phyloP scores from a whole-genome alignment of 805 yeast species.

The Pichia phayaonensis region DNA sequence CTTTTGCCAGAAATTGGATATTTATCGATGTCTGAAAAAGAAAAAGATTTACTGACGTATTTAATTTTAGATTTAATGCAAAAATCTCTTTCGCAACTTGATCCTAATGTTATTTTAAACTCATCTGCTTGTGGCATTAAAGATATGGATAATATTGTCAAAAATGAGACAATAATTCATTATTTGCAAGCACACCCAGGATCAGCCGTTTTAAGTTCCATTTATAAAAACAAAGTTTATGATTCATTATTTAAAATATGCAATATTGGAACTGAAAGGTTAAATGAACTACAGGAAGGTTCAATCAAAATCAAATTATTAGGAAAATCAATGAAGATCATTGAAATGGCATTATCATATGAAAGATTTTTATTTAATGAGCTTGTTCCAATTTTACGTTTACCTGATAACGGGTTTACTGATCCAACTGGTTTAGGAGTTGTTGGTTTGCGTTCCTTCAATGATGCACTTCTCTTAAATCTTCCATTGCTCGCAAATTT shows the following conservation, averaged over 20 bases:
- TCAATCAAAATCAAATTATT: slow-evolving; percentile 33
- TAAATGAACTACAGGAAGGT: slow-evolving; percentile 32
- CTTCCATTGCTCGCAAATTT: slow-evolving; percentile 67
- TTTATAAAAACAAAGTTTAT: slow-evolving; percentile 55
- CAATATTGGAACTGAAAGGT: slow-evolving; percentile 50
- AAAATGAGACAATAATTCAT: slow-evolving; percentile 31
- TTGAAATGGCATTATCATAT: slow-evolving; percentile 38
- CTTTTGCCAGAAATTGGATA: slow-evolving; percentile 50
- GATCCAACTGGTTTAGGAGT: slow-evolving; percentile 30
- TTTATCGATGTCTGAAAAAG: slow-evolving; percentile 27
- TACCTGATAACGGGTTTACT: slow-evolving; percentile 32
- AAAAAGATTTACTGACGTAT: slow-evolving; percentile 41
- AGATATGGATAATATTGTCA: slow-evolving; percentile 42
- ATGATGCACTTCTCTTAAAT: slow-evolving; percentile 63
- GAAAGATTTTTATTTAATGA: slow-evolving; percentile 57
- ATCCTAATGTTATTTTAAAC: slow-evolving; percentile 43
- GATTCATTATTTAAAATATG: slow-evolving; percentile 48
- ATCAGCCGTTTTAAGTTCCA: slow-evolving; percentile 49
- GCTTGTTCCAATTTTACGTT: slow-evolving; percentile 42
- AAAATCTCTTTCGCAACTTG: slow-evolving; percentile 42
- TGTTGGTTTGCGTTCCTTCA: slow-evolving; percentile 56
- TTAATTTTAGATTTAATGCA: slow-evolving; percentile 45
- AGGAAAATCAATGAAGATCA: slow-evolving; percentile 34
- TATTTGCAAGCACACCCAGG: slow-evolving; percentile 66
- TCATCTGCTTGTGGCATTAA: slow-evolving; percentile 37